A percentile compares a stretch with the other conserved stretches of the same genome.
Conservation (phyloP, 345 rosid genomes). For the Melaleuca alternifolia region DNA sequence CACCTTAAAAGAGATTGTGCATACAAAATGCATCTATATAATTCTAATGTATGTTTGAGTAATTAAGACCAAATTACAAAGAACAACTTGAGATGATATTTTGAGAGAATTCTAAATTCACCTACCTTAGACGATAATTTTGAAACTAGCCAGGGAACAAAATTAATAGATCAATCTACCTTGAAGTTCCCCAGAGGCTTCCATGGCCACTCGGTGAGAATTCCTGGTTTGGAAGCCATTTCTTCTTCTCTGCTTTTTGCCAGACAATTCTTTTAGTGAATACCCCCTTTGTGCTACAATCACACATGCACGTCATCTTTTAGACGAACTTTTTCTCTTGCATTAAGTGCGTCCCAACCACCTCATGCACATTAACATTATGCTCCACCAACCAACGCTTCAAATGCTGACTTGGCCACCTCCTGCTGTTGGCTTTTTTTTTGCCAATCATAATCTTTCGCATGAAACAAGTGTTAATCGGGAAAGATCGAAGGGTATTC, state of each 20-base stretch:
- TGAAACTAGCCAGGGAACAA: too few relatives aligned
- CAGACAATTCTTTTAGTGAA: not conserved
- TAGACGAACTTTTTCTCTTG: not conserved
- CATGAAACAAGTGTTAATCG: too few relatives aligned
- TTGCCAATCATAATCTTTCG: too few relatives aligned
- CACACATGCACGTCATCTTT: not conserved
- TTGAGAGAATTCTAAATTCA: not conserved
- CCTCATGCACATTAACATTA: not conserved
- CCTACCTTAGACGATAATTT: not conserved
- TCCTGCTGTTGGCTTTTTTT: too few relatives aligned
- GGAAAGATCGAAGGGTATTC: not conserved
- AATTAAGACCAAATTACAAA: not conserved
- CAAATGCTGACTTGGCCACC: too few relatives aligned
- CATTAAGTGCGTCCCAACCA: not conserved
- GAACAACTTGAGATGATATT: not conserved
- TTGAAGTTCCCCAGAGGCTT: conserved; percentile 21
- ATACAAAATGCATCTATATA: not conserved
- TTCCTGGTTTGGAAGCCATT: conserved; percentile 21
- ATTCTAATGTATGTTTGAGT: not conserved
- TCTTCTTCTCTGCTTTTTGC: not conserved
- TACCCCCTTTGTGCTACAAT: not conserved
- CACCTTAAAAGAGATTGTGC: not conserved
- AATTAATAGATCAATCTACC: not conserved
- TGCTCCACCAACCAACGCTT: not conserved
- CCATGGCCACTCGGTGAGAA: conserved; percentile 29